Evolutionary conservation across 305 asterid genomes (phyloP), one percentile per base, ranked within the genome.

Genomic region (Solanum hybrid): DNA sequence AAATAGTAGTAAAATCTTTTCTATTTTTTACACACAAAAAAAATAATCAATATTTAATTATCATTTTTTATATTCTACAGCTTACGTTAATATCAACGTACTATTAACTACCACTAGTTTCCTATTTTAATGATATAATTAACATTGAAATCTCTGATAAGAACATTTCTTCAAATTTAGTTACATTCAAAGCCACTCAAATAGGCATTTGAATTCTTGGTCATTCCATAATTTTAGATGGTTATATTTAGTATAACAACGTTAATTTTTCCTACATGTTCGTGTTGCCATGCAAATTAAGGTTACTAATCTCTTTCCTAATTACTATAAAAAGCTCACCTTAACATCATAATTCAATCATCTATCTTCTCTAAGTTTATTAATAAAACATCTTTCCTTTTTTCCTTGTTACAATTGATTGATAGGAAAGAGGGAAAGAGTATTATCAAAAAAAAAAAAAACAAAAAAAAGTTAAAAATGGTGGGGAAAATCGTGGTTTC

Each of bases 261-360:
- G 78, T 26, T 65, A 2, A 72, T 12, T 72, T 12, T 72, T 29
- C 86, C 89, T 73, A 36, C 33, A 75, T 39, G 41, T 39, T 29
- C 41, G 90, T 82, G 14, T 27, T 6, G 31, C 76, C 86, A 88
- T 88, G 86, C 90, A 88, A 88, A 88, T 88, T 10, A 84, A 84
- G 86, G 75, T 73, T 37, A 38, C 84, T 11, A 31, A n/a, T 15
- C 51, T 51, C 72, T 31, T 27, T 61, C 84, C 45, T 27, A 6
- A 75, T 3, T 33, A n/a, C 14, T 61, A 33, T 51, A 75, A 12
- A 76, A 26, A 77, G 51, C 26, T 10, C 2, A 2, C 4, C 22
- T 5, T 27, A 57, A 31, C 24, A 38, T 41, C n/a, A 29, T 8
- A 8, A 41, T 41, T 88, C 73, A 88, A 77, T 51, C 76, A 84